Conservation (phyloP, 2,329 filamentous ascomycete genomes). For the Alternaria angustiovoidea region DNA sequence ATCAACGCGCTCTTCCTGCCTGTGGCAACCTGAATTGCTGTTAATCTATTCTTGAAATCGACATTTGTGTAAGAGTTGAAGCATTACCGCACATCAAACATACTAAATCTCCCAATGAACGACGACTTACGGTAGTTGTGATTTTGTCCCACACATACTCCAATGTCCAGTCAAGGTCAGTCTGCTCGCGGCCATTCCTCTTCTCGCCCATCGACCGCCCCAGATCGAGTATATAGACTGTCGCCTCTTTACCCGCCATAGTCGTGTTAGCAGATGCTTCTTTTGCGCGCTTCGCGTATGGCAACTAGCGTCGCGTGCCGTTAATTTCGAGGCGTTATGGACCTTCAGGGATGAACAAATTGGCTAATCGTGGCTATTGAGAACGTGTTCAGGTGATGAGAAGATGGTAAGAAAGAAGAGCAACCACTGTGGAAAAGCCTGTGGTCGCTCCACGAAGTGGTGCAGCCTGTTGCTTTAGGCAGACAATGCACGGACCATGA, state of each 20-base stretch:
- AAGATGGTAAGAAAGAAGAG: background rate
- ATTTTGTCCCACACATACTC: conserved; percentile 96
- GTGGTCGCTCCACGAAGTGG: background rate
- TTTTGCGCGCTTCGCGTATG: conserved; percentile 5
- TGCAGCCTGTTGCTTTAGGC: conserved; percentile 16
- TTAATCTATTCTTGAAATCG: conserved; percentile 7
- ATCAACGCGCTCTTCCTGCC: conserved; percentile 77
- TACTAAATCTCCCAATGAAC: conserved; percentile 33
- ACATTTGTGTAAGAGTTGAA: background rate
- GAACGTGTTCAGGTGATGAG: background rate
- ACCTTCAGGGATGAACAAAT: background rate
- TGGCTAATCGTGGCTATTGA: background rate
- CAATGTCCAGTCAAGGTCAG: conserved; percentile 88
- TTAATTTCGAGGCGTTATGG: background rate
- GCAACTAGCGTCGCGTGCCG: background rate
- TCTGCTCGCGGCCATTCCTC: conserved; percentile 74
- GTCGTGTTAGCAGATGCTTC: background rate
- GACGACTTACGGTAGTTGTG: conserved; percentile 69
- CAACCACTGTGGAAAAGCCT: background rate
- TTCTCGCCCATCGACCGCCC: conserved; percentile 82
- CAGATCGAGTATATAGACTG: conserved; percentile 89
- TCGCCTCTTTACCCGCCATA: conserved; percentile 95
- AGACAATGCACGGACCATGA: conserved; percentile 11
- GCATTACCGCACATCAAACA: conserved; percentile 8
- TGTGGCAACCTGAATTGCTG: conserved; percentile 60